Evolutionary conservation across 495 filamentous ascomycete genomes (phyloP), one percentile per base, ranked within the genome.

Genomic region (Achaetomiella virescens): DNA sequence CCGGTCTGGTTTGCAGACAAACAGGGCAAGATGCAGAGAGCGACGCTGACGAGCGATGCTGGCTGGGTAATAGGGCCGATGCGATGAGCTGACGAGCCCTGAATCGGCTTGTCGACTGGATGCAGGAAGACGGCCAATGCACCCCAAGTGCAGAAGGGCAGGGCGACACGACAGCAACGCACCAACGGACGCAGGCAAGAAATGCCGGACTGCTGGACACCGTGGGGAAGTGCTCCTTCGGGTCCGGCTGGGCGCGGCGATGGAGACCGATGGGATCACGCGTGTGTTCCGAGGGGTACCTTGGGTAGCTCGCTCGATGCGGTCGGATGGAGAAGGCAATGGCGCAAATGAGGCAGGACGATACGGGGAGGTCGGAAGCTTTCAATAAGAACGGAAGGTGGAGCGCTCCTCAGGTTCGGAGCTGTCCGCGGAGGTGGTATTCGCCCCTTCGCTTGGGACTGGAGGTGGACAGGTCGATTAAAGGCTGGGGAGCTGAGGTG

Each of bases 21-120:
- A 45, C 51, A 45, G 55, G 51, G 31, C 51, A 40, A 44, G 29
- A 54, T 44, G 51, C 51, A 45, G 50, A n/a, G 40, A 31, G 18
- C 37, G 25, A 42, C 24, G 17, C 31, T n/a, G n/a, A n/a, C 25
- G 55, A 52, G 20, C 36, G 36, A 42, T 38, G 25, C 24, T 27
- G 55, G 21, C 31, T 49, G 37, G 45, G 35, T 58, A 52, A 40
- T 52, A 58, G 41, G 42, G 55, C 48, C 49, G 45, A 56, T 49
- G 54, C 54, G 37, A 36, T 24, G 22, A 17, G 45, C 22, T 50
- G 54, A 36, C 54, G 33, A 44, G 36, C 15, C 15, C 41, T 20
- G 20, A 25, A 35, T 6, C 4, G 24, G 40, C 20, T 12, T 22
- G 51, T 27, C 31, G 31, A 54, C 31, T 46, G 42, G 20, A 47